Percentiles rank a stretch among this genome's conserved stretches.
These are phyloP conservation scores for Phytophthora tentaculata DNA, from an alignment of 352 stramenopile genomes.

Conservation along the genomic window DNA sequence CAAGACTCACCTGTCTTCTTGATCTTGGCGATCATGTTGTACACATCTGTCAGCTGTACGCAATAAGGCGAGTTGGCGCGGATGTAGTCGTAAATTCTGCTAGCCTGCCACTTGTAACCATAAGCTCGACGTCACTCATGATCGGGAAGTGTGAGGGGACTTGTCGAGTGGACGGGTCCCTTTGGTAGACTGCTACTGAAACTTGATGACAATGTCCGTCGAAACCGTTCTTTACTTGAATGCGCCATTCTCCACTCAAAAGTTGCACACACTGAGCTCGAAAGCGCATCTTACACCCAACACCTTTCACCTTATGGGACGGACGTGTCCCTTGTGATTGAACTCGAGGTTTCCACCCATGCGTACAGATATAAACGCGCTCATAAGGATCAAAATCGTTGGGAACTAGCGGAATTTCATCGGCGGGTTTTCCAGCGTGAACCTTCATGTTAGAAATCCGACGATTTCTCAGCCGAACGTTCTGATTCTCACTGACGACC, in stretches of 20 bases:
- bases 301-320: neutral
- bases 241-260: neutral
- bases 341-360: neutral
- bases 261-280: neutral
- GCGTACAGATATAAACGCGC: no score
- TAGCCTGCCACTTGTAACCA: neutral
- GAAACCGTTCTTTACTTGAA: neutral
- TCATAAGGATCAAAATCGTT: no score
- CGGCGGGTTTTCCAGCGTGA: no score
- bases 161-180: neutral
- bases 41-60: neutral
- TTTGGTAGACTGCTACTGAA: neutral
- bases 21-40: neutral
- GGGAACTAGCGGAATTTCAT: no score
- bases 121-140: neutral
- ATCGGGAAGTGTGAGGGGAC: neutral
- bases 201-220: neutral
- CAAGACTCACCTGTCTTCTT: neutral
- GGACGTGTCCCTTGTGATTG: neutral
- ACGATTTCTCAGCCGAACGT: neutral
- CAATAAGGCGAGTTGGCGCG: neutral
- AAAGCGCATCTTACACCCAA: neutral
- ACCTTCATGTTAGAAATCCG: neutral
- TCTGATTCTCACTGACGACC: neutral
- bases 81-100: neutral